These are phyloP conservation scores for Pseudogymnoascus sp. DNA, from an alignment of 2,329 filamentous ascomycete species.

Conservation along the genomic window DNA sequence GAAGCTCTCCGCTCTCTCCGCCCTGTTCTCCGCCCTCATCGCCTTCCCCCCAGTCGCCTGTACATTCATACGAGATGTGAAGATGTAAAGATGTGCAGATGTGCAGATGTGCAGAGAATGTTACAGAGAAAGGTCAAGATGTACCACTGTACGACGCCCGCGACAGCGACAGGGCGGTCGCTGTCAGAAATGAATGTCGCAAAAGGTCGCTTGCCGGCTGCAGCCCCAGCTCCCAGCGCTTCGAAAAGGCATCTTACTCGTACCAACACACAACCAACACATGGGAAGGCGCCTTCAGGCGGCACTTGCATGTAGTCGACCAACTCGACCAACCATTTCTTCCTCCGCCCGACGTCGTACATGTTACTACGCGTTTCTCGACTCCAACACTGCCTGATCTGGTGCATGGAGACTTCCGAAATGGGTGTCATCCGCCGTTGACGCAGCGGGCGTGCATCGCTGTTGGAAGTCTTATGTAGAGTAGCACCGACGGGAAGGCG, in stretches of 20 bases:
- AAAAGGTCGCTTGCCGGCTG: background rate
- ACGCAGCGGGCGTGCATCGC: background rate
- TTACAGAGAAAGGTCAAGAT: too few species aligned
- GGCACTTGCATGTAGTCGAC: background rate
- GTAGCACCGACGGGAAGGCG: background rate
- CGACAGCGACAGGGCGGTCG: background rate
- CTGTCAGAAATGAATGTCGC: background rate
- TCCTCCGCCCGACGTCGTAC: background rate
- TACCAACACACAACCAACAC: background rate
- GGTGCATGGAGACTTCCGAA: background rate
- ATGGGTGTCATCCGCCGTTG: background rate
- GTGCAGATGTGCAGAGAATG: too few species aligned
- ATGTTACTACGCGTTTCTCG: background rate
- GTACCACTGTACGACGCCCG: too few species aligned
- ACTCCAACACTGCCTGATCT: background rate
- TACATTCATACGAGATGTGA: background rate
- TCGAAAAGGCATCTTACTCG: background rate
- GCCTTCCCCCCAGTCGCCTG: background rate
- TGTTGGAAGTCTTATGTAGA: background rate
- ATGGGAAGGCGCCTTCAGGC: background rate
- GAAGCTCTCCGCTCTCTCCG: background rate
- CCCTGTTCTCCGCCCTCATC: background rate
- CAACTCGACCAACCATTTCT: background rate
- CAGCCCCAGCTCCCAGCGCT: background rate
- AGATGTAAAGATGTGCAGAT: too few species aligned